phyloP scores from a whole-genome alignment of 306 rosid genomes.

The Canavalia gladiata region DNA sequence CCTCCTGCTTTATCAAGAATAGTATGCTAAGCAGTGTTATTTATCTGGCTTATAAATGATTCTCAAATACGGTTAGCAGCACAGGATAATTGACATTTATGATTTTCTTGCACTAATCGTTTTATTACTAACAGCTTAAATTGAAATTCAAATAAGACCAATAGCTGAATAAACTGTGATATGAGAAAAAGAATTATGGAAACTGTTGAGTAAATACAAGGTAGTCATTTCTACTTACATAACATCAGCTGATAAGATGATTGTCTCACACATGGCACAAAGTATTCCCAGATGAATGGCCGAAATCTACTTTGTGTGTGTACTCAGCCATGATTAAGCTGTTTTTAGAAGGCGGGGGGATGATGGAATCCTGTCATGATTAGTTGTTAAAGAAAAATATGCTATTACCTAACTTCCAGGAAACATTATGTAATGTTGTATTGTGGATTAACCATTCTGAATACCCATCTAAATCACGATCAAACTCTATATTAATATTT shows the following conservation, averaged over 20 bases:
- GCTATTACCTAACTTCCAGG: background rate
- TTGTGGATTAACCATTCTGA: slow-evolving; percentile 8
- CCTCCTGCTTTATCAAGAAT: slow-evolving; percentile 39
- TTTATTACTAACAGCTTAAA: background rate
- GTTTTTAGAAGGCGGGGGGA: background rate
- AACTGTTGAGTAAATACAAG: background rate
- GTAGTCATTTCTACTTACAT: slow-evolving; percentile 4
- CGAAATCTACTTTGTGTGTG: background rate
- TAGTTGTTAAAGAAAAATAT: background rate
- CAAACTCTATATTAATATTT: slow-evolving; percentile 10
- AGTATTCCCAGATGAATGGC: background rate
- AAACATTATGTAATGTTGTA: slow-evolving; percentile 34
- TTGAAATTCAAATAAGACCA: slow-evolving; percentile 24
- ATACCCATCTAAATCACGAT: slow-evolving; percentile 16
- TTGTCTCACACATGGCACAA: slow-evolving; percentile 8
- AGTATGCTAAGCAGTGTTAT: slow-evolving; percentile 3
- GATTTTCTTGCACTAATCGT: slow-evolving; percentile 4
- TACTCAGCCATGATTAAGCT: too few species aligned
- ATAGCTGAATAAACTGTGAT: background rate
- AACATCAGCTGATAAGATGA: background rate
- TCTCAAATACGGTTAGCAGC: slow-evolving; percentile 11
- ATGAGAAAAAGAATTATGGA: slow-evolving; percentile 14
- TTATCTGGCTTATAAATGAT: slow-evolving; percentile 3
- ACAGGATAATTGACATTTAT: slow-evolving; percentile 5
- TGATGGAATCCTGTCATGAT: background rate